Evolutionary conservation across 768 basidiomycete species (phyloP), one percentile per base, ranked within the genome.

Genomic region (Macrolepiota dolichaula): DNA sequence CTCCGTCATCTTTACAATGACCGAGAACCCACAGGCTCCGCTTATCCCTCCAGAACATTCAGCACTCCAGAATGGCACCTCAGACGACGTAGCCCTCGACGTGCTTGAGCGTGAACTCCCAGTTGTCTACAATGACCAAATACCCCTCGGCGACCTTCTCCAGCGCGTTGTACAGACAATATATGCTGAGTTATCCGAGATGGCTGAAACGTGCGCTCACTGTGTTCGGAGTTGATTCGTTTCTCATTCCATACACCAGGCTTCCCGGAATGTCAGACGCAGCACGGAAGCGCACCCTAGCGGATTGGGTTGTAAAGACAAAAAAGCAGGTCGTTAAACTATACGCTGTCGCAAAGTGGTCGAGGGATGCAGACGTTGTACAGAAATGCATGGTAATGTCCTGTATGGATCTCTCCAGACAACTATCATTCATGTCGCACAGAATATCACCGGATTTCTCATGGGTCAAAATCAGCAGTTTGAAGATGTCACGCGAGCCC

Each of bases 261-360:
- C 83, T 93, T 78, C 91, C 91, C 47, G 87, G 88, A 68, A 90
- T 89, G 88, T 91, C 91, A 13, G 91, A 94, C 67, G 75, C 74
- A 22, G 88, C 86, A 53, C 83, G 93, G 55, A 95, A 95, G 68
- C 85, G 91, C 37, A 85, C 82, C 17, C 75, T 96, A 35, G 91
- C 91, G 2, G 92, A 95, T 65, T 96, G 91, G 85, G 92, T 94
- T 0, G 89, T 94, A n/a, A 87, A 88, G 71, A 91, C 84, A 4
- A 91, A 96, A 74, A 90, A 94, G 67, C 94, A 96, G 68, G 85
- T 94, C 36, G 88, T 94, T 32, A 95, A 95, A 72, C 74, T 96
- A 13, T 92, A 93, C 67, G 94, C 93, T 11, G 83, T 94, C 29
- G 82, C 84, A 7, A 91, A 94, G 67, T 97, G 94, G 94, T 82